These are phyloP conservation scores for Zasmidium angulare DNA, from an alignment of 2,329 filamentous ascomycete species.

Conservation along the genomic window DNA sequence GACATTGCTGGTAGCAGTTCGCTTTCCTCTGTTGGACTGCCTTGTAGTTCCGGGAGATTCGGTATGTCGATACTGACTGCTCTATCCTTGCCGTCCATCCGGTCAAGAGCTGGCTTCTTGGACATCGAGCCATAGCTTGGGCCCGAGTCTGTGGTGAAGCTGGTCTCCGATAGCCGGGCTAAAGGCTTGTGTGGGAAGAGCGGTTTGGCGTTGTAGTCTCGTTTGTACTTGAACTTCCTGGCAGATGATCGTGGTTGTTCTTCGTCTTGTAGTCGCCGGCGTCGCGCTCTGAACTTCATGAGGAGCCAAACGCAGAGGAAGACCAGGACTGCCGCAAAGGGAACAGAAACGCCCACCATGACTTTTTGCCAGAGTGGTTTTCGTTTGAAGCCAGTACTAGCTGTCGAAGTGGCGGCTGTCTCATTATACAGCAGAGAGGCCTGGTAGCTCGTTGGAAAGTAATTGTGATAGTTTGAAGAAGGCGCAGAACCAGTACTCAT, in stretches of 20 bases:
- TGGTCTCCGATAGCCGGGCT: not conserved
- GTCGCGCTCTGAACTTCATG: not conserved
- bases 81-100: too few relatives aligned
- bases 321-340: not conserved
- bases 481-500: too few relatives aligned
- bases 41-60: constrained; percentile 1
- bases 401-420: not conserved
- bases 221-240: not conserved
- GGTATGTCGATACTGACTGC: not conserved
- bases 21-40: not conserved
- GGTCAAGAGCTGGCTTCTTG: not conserved
- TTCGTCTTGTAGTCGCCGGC: not conserved
- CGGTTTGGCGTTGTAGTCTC: constrained; percentile 4
- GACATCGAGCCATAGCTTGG: constrained; percentile 1
- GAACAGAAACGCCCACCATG: not conserved
- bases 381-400: not conserved
- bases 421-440: not conserved
- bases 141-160: constrained; percentile 3
- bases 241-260: not conserved
- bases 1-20: not conserved
- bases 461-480: too few relatives aligned
- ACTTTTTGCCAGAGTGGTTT: not conserved
- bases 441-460: not conserved
- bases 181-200: constrained; percentile 2
- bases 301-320: not conserved